Base-by-base conservation (phyloP, 2,329 filamentous ascomycete species). In the Aspergillus tanneri region DNA sequence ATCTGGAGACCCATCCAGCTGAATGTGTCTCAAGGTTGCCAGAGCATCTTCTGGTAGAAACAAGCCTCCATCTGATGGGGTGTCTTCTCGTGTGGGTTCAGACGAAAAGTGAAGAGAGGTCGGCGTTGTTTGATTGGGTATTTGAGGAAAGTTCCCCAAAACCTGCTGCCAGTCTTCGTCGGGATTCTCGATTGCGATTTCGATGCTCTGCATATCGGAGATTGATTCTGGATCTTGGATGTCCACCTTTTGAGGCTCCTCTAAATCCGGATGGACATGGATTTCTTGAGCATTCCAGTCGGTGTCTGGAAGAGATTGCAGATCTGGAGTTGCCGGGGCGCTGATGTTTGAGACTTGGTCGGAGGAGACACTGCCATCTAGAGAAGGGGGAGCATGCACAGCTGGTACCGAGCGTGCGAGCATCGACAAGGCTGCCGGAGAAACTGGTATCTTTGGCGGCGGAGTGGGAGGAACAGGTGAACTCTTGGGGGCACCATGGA, bases 351-450 rank as follows among this genome's bases (percentile, higher is more conserved):
- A 88, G 68, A 95, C 80, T 66, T 95, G 90, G 64, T 96, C 91
- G 2, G 91, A 95, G 7, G 84, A 87, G 61, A 93, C 73, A 70
- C 90, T 96, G 18, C 90, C 91, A 71, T 96, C 91, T 3, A 96
- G 77, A 4, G 92, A 96, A 3, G 92, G 92, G 4, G 91, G 86
- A 5, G 88, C 86, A 46, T 89, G 91, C 23, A 84, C 80, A 27
- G 83, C 85, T 2, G 90, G 90, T 3, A 92, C 78, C 39, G 83
- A 79, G 18, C 84, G 78, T 22, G 82, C 79, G 66, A 96, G 83
- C 62, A 88, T 85, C 9, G 83, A 84, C 57, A 92, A 77, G 47
- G 86, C 82, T 14, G 83, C 83, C 3, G 88, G 87, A 4, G 88
- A 91, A 71, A 95, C 86, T 47, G 85, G 81, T 18, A 93, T 82